Percentiles rank a stretch among this genome's conserved stretches.
phyloP scores from a whole-genome alignment of 345 rosid genomes.

The Boechera stricta region DNA sequence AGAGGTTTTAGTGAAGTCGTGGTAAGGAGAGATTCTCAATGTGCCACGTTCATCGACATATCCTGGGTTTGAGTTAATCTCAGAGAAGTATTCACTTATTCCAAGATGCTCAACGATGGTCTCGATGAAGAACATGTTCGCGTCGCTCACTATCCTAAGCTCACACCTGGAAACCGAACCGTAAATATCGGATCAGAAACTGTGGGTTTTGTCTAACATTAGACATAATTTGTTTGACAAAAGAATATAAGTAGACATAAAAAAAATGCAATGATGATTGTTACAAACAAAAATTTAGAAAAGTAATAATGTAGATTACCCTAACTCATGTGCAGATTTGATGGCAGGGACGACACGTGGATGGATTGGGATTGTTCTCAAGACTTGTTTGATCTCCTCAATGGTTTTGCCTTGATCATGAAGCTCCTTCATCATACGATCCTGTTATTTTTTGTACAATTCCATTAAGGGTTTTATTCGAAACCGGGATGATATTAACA shows the following conservation, averaged over 20 bases:
- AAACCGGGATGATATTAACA: background rate
- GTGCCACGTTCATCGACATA: conserved; percentile 61
- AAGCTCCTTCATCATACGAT: conserved; percentile 77
- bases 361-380: conserved; percentile 64
- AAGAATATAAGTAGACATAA: background rate
- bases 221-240: background rate
- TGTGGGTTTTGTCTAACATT: conserved; percentile 27
- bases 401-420: conserved; percentile 66
- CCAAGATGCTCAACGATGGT: conserved; percentile 72
- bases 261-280: background rate
- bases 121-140: conserved; percentile 79
- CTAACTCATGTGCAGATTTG: conserved; percentile 73
- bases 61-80: conserved; percentile 77
- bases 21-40: conserved; percentile 68
- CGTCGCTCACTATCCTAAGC: conserved; percentile 80
- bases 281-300: background rate
- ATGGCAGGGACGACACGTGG: conserved; percentile 71
- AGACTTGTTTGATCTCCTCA: conserved; percentile 61
- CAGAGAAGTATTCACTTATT: conserved; percentile 68
- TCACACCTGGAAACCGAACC: conserved; percentile 66
- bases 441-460: conserved; percentile 50
- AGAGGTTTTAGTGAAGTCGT: conserved; percentile 60
- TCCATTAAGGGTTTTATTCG: background rate
- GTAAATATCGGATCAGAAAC: conserved; percentile 29
- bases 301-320: conserved; percentile 46